Conservation (phyloP, 228 moss, liverwort and hornwort genomes). For the Sphagnum fallax region DNA sequence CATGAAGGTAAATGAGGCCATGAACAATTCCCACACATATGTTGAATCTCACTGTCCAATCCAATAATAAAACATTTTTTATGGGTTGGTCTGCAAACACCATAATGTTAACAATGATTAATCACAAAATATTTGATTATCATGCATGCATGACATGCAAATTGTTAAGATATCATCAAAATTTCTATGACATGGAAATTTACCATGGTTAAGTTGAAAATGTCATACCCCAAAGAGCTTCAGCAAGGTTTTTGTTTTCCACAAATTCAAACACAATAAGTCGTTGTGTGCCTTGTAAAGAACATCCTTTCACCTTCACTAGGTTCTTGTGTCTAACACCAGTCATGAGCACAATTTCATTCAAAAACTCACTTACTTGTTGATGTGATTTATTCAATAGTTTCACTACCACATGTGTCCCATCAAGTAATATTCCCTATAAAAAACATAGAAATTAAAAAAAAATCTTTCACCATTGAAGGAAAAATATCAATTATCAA, state of each 20-base stretch:
- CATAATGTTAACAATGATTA: background rate
- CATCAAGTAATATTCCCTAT: conserved; percentile 50
- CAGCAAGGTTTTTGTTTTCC: conserved; percentile 60
- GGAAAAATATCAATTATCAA: too few relatives aligned
- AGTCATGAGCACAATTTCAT: conserved; percentile 56
- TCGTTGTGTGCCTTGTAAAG: conserved; percentile 44
- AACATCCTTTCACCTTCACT: conserved; percentile 63
- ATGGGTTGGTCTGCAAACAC: conserved; percentile 21
- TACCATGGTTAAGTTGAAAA: background rate
- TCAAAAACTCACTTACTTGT: conserved; percentile 47
- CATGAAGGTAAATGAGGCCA: conserved; percentile 33
- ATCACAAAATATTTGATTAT: background rate
- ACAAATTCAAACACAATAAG: conserved; percentile 56
- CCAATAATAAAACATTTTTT: conserved; percentile 15
- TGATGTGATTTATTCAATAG: conserved; percentile 41
- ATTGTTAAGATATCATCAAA: background rate
- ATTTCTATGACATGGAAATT: too few relatives aligned
- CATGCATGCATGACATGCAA: background rate
- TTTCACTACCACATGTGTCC: conserved; percentile 53
- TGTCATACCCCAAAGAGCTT: conserved; percentile 62
- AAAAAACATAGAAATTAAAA: background rate
- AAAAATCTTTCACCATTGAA: too few relatives aligned
- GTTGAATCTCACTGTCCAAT: conserved; percentile 31
- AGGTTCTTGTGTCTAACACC: conserved; percentile 64
- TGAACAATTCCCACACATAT: conserved; percentile 35